These are phyloP conservation scores for Phytopythium oedochilum DNA, from an alignment of 352 stramenopile species.

Conservation along the genomic window DNA sequence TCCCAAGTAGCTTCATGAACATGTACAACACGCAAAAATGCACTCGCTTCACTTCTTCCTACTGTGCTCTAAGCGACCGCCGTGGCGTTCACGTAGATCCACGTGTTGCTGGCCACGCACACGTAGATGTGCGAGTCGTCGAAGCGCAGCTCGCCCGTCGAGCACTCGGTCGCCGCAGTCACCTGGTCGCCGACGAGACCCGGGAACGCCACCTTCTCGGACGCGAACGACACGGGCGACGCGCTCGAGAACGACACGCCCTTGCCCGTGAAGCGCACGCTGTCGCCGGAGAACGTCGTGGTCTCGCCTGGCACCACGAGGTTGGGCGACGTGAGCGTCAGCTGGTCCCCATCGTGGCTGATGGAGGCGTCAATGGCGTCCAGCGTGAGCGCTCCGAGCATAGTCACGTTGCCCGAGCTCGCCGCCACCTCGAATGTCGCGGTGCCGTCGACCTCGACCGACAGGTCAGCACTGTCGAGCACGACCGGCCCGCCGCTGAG, in stretches of 20 bases:
- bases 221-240: background rate
- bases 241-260: slow-evolving; percentile 1
- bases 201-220: slow-evolving; percentile 13
- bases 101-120: slow-evolving; percentile 5
- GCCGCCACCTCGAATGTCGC: background rate
- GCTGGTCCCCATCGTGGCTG: background rate
- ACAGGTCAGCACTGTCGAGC: slow-evolving; percentile 1
- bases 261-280: background rate
- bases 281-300: background rate
- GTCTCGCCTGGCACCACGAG: background rate
- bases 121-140: slow-evolving; percentile 17
- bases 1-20: background rate
- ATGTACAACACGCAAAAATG: background rate
- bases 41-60: background rate
- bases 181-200: slow-evolving; percentile 5
- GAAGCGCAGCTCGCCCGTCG: slow-evolving; percentile 22
- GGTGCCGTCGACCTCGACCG: background rate
- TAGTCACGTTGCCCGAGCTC: background rate
- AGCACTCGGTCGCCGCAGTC: slow-evolving; percentile 7
- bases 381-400: background rate
- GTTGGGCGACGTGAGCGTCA: background rate
- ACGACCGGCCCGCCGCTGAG: background rate
- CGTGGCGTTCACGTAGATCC: background rate
- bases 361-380: background rate
- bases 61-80: background rate